Evolutionary conservation across 2,329 filamentous ascomycete species (phyloP).

Genomic region (Beauveria bassiana): DNA sequence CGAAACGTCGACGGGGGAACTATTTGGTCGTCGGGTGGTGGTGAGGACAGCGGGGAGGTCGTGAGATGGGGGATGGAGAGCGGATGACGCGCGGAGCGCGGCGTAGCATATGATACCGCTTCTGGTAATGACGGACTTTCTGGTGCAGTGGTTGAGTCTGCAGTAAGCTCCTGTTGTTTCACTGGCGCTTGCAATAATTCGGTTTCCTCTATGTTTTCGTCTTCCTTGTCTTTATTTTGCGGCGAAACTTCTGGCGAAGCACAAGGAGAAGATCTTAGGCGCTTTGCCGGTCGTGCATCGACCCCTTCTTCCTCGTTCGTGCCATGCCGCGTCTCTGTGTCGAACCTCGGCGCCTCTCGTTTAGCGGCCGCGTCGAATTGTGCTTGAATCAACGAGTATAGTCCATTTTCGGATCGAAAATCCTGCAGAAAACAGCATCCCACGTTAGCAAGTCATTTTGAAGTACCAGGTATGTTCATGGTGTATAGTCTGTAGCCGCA

Average conservation of each 20-base stretch:
- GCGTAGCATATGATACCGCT: constrained; percentile 10
- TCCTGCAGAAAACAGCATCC: constrained; percentile 38
- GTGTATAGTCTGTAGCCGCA: constrained; percentile 5
- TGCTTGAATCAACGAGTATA: constrained; percentile 64
- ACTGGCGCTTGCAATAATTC: neutral
- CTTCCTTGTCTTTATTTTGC: neutral
- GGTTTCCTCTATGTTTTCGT: neutral
- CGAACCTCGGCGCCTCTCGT: constrained; percentile 24
- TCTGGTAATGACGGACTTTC: constrained; percentile 7
- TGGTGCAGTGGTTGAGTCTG: neutral
- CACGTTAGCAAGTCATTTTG: neutral
- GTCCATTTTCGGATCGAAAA: constrained; percentile 63
- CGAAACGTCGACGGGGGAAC: constrained; percentile 20
- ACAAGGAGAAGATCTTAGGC: neutral
- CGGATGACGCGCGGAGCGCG: constrained; percentile 10
- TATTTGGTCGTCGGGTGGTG: constrained; percentile 25
- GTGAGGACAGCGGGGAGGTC: constrained; percentile 32
- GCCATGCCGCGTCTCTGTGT: constrained; percentile 15
- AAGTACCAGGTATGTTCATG: neutral
- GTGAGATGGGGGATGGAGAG: constrained; percentile 17
- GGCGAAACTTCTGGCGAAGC: neutral
- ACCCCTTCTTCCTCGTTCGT: constrained; percentile 15
- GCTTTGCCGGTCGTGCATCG: constrained; percentile 10
- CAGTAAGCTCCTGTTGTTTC: neutral
- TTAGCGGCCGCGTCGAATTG: constrained; percentile 51